These are phyloP conservation scores for Botrytis porri DNA, from an alignment of 2,329 filamentous ascomycete genomes.

Conservation along the genomic window DNA sequence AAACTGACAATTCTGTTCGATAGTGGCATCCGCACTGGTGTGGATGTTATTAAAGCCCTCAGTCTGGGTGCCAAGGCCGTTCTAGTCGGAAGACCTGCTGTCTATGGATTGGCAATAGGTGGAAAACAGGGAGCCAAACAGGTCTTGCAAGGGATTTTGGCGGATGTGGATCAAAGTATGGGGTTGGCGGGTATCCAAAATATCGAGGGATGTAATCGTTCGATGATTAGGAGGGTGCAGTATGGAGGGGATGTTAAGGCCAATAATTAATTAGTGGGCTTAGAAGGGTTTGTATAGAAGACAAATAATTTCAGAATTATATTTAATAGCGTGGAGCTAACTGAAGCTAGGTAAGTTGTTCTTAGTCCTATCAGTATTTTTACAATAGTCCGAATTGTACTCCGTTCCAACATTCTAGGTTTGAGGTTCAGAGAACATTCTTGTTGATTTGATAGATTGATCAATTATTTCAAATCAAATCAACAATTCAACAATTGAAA, in stretches of 20 bases:
- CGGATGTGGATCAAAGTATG: slow-evolving; percentile 55
- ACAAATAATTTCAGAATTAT: accelerated
- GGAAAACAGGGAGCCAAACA: slow-evolving; percentile 53
- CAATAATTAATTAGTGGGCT: slow-evolving; percentile 25
- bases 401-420: background rate
- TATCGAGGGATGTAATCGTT: slow-evolving; percentile 31
- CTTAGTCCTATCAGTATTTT: background rate
- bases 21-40: slow-evolving; percentile 53
- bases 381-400: background rate
- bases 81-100: slow-evolving; percentile 54
- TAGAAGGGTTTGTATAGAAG: background rate
- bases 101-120: slow-evolving; percentile 56
- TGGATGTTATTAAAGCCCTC: slow-evolving; percentile 57
- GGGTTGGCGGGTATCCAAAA: slow-evolving; percentile 48
- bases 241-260: slow-evolving; percentile 32
- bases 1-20: slow-evolving; percentile 62
- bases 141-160: slow-evolving; percentile 49
- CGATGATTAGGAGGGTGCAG: slow-evolving; percentile 29
- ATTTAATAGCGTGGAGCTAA: background rate
- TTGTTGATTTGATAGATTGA: background rate
- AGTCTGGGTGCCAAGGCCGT: slow-evolving; percentile 55
- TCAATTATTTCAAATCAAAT: background rate
- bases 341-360: background rate
- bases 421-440: background rate
- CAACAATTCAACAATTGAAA: background rate